A percentile compares a stretch with the other conserved stretches of the same genome.
Evolutionary conservation across 208 protist species (phyloP).

Genomic region (Leishmania major): DNA sequence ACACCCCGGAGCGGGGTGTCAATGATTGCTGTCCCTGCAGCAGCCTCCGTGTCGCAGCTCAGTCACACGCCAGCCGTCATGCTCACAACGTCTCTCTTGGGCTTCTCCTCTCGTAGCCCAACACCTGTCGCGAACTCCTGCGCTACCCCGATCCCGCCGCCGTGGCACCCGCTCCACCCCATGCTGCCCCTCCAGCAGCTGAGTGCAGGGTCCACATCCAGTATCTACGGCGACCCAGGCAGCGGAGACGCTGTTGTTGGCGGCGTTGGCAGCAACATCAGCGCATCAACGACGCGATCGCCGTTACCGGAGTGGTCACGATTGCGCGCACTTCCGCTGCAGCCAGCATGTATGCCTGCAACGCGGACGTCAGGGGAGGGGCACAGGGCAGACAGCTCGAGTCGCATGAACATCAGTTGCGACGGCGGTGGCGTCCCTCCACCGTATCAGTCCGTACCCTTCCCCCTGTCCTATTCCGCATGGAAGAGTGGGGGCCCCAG

Average conservation of each 20-base stretch:
- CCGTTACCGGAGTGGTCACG: background rate
- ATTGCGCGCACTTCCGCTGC: background rate
- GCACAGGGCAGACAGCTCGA: background rate
- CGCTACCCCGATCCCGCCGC: background rate
- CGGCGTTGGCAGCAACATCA: background rate
- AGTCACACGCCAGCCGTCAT: background rate
- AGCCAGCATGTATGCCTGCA: background rate
- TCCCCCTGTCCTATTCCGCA: background rate
- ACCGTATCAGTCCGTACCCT: background rate
- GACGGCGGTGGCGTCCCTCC: background rate
- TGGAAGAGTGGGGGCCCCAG: background rate
- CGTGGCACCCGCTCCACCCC: background rate
- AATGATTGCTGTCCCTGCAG: background rate
- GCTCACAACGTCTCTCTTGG: background rate
- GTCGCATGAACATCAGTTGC: background rate
- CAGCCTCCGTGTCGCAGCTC: background rate
- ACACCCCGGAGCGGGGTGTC: background rate
- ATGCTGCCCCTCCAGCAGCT: background rate
- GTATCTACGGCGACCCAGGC: background rate
- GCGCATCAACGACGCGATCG: background rate
- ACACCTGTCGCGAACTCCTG: conserved; percentile 1
- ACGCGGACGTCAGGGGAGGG: background rate
- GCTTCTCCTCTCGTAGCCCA: conserved; percentile 3
- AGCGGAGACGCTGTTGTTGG: background rate
- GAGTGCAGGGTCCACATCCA: background rate